Evolutionary conservation across 306 rosid genomes (phyloP).

Genomic region (Purshia tridentata): DNA sequence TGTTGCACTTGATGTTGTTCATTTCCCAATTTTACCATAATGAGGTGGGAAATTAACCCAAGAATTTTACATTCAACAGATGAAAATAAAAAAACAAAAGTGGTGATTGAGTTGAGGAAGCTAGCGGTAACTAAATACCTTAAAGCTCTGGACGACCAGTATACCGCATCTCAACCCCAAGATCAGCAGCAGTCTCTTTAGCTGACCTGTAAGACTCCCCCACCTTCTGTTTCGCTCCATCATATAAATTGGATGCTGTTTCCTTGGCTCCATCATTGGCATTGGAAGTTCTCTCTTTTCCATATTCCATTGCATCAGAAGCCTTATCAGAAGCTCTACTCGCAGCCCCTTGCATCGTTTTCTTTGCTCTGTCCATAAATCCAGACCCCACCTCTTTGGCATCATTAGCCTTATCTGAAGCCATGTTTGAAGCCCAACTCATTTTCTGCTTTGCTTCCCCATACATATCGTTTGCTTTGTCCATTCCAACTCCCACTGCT

Average conservation of each 20-base stretch:
- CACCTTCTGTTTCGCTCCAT: constrained; percentile 12
- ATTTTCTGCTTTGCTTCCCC: constrained; percentile 2
- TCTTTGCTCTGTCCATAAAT: constrained; percentile 14
- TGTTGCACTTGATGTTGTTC: too few relatives aligned
- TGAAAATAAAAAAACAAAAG: too few relatives aligned
- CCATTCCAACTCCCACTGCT: too few relatives aligned
- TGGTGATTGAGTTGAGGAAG: too few relatives aligned
- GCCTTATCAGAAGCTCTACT: neutral
- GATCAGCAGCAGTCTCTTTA: too few relatives aligned
- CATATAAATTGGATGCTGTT: constrained; percentile 15
- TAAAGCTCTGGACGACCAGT: too few relatives aligned
- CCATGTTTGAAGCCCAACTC: neutral
- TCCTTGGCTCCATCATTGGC: constrained; percentile 23
- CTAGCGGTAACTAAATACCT: too few relatives aligned
- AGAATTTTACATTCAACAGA: too few relatives aligned
- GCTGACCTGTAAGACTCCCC: neutral
- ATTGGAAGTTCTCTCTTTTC: constrained; percentile 18
- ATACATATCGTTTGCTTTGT: too few relatives aligned
- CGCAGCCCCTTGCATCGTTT: neutral
- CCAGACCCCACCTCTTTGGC: constrained; percentile 13
- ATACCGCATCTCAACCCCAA: too few relatives aligned
- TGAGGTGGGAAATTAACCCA: too few relatives aligned
- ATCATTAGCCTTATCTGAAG: constrained; percentile 6
- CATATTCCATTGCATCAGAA: constrained; percentile 19
- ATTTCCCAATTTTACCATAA: too few relatives aligned